phyloP scores from a whole-genome alignment of 225 moss, liverwort and hornwort species.

The Antitrichia curtipendula region DNA sequence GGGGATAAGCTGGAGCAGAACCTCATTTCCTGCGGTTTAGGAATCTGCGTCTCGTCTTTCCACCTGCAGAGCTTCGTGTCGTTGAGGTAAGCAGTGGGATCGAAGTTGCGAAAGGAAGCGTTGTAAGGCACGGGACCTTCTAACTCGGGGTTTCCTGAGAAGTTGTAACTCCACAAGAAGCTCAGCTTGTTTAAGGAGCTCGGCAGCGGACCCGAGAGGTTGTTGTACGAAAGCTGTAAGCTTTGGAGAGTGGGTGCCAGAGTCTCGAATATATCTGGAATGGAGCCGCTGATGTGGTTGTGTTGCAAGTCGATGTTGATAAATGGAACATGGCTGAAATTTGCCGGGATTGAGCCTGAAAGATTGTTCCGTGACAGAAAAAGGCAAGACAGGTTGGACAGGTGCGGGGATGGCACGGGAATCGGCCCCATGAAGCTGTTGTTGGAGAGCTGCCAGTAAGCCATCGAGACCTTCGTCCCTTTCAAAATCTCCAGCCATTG shows the following conservation, averaged over 20 bases:
- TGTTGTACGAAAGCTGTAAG: conserved; percentile 20
- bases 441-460: conserved; percentile 42
- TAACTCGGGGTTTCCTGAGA: conserved; percentile 13
- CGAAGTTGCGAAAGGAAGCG: conserved; percentile 16
- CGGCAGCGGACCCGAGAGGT: conserved; percentile 20
- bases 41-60: conserved; percentile 5
- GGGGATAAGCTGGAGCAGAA: neutral
- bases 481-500: conserved; percentile 15
- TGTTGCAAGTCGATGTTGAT: conserved; percentile 25
- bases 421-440: conserved; percentile 43
- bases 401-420: neutral
- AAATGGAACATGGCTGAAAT: conserved; percentile 23
- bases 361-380: conserved; percentile 7
- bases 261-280: conserved; percentile 13
- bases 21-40: neutral
- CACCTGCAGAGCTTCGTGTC: conserved; percentile 13
- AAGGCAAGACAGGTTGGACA: conserved; percentile 8
- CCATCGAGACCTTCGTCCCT: conserved; percentile 7
- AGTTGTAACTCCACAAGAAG: conserved; percentile 18
- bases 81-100: neutral
- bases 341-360: conserved; percentile 32
- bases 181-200: conserved; percentile 14
- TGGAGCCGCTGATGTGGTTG: conserved; percentile 17
- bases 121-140: conserved; percentile 9
- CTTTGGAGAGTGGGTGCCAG: conserved; percentile 20